Conservation (phyloP, 495 filamentous ascomycete genomes). For the Talaromyces ruber region DNA sequence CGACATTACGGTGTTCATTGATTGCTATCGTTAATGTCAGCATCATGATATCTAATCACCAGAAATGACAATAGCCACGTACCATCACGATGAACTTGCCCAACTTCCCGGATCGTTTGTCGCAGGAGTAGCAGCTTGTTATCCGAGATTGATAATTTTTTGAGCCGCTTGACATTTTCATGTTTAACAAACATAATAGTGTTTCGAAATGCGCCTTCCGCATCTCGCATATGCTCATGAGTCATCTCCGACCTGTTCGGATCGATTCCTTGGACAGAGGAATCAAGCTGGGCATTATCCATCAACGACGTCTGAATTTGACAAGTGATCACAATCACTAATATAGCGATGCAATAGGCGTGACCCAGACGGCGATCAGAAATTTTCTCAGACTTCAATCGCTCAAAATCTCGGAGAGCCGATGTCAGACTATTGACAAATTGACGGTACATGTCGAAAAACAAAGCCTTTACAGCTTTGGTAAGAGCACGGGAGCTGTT, state of each 20-base stretch:
- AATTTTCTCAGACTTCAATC: not conserved
- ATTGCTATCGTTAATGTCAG: not conserved
- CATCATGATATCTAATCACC: not conserved
- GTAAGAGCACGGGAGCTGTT: not conserved
- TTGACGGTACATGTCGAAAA: not conserved
- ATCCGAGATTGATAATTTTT: not conserved
- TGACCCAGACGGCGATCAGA: not conserved
- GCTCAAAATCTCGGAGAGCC: not conserved
- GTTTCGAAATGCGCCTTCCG: conserved; percentile 1
- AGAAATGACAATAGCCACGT: not conserved
- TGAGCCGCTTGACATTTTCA: not conserved
- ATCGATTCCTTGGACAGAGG: not conserved
- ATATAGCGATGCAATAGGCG: conserved; percentile 5
- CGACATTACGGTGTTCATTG: not conserved
- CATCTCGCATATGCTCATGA: not conserved
- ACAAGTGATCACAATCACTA: not conserved
- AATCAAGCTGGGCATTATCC: conserved; percentile 4
- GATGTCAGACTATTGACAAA: not conserved
- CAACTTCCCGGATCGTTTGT: not conserved
- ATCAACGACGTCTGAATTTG: conserved; percentile 7
- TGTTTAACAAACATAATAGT: not conserved
- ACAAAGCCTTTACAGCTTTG: conserved; percentile 6
- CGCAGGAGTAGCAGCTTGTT: not conserved
- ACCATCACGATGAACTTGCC: not conserved
- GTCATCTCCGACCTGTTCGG: not conserved